phyloP scores from a whole-genome alignment of 148 eudicot species.

The Nepenthes gracilis region DNA sequence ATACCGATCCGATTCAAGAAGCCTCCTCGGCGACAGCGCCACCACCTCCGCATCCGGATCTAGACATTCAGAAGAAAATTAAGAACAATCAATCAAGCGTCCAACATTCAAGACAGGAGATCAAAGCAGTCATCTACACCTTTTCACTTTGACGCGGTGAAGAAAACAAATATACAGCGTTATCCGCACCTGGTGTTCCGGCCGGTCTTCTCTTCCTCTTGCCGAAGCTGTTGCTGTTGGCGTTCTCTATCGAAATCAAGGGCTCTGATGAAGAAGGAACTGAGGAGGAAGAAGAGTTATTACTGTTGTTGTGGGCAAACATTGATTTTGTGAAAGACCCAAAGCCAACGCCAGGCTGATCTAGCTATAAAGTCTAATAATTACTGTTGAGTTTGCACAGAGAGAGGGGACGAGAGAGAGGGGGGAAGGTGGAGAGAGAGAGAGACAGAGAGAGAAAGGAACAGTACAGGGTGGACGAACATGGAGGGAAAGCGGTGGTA shows the following conservation, averaged over 20 bases:
- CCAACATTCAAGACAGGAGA: neutral
- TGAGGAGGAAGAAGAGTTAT: slow-evolving; percentile 11
- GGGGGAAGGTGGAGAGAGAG: slow-evolving; percentile 1
- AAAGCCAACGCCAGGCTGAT: neutral
- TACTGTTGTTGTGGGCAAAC: neutral
- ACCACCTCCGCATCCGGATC: slow-evolving; percentile 98
- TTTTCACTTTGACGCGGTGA: neutral
- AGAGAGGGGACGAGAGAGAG: neutral
- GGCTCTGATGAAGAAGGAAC: slow-evolving; percentile 5
- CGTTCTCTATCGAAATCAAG: neutral
- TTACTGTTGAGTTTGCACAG: neutral
- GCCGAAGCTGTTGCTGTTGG: neutral
- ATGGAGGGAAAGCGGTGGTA: neutral
- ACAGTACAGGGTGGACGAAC: neutral
- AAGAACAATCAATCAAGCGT: neutral
- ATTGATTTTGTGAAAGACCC: too few species aligned
- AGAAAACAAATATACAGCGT: neutral
- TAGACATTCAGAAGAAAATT: neutral
- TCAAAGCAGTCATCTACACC: neutral
- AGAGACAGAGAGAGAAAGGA: slow-evolving; percentile 8
- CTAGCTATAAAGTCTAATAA: neutral
- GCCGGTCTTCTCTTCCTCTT: slow-evolving; percentile 4
- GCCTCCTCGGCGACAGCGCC: slow-evolving; percentile 69
- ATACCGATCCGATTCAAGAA: slow-evolving; percentile 74
- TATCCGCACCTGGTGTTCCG: neutral